Evolutionary conservation across 371 early-diverging fungal species (phyloP).

Genomic region (Rhizopus microsporus): DNA sequence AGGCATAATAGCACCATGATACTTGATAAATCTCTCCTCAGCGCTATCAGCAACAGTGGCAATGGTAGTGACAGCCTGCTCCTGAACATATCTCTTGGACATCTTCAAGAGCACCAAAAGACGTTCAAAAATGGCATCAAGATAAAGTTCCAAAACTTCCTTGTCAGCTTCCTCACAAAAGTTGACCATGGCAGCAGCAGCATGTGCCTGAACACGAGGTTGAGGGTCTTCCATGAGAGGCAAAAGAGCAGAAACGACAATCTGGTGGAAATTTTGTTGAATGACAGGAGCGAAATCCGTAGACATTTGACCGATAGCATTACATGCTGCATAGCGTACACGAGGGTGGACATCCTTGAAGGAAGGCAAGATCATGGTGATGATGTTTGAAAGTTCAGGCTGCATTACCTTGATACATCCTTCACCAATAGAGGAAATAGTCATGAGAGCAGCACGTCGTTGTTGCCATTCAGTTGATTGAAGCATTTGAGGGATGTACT

Average conservation of each 20-base stretch:
- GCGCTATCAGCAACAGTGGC: constrained; percentile 97
- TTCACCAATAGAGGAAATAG: constrained; percentile 94
- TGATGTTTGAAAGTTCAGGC: constrained; percentile 82
- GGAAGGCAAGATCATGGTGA: constrained; percentile 80
- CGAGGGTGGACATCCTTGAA: constrained; percentile 93
- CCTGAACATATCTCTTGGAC: constrained; percentile 88
- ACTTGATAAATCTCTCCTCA: constrained; percentile 84
- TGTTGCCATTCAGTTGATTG: constrained; percentile 87
- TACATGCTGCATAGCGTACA: constrained; percentile 95
- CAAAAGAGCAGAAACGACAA: constrained; percentile 76
- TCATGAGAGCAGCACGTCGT: constrained; percentile 93
- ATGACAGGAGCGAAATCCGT: constrained; percentile 91
- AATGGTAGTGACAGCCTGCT: constrained; percentile 96
- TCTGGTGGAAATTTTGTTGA: constrained; percentile 80
- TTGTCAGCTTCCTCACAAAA: constrained; percentile 88
- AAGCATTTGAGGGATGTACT: constrained; percentile 87
- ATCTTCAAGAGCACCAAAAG: constrained; percentile 81
- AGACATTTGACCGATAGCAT: constrained; percentile 95
- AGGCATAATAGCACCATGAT: constrained; percentile 93
- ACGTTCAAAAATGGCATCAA: constrained; percentile 86
- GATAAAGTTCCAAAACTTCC: constrained; percentile 79
- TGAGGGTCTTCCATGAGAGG: constrained; percentile 86
- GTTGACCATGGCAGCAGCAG: constrained; percentile 97
- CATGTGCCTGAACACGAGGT: constrained; percentile 93
- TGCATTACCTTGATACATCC: constrained; percentile 94